A percentile compares a stretch with the other conserved stretches of the same genome.
These are phyloP conservation scores for Aspergillus brasiliensis DNA, from an alignment of 2,329 filamentous ascomycete genomes.

Conservation along the genomic window DNA sequence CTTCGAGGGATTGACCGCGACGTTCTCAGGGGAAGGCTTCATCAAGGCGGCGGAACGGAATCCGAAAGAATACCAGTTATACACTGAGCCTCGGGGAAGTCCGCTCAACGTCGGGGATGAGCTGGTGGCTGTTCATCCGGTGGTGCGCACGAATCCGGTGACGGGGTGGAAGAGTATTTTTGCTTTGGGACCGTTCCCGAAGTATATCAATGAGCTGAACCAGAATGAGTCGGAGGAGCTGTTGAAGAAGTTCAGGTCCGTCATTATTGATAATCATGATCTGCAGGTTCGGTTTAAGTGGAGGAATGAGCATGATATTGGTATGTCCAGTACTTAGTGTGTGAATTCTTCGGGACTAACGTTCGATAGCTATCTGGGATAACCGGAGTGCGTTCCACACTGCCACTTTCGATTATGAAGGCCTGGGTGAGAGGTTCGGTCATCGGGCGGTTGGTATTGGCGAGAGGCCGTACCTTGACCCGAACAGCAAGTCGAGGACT, in stretches of 20 bases:
- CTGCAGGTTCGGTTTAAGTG: conserved; percentile 44
- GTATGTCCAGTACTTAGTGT: conserved; percentile 19
- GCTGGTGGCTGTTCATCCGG: conserved; percentile 50
- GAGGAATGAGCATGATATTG: conserved; percentile 47
- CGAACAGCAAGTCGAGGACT: conserved; percentile 34
- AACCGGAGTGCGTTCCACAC: conserved; percentile 60
- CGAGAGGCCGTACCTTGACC: conserved; percentile 58
- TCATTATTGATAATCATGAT: conserved; percentile 47
- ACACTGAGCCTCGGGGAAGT: conserved; percentile 46
- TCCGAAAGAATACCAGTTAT: conserved; percentile 28
- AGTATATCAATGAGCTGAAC: conserved; percentile 37
- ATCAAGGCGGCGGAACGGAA: conserved; percentile 34
- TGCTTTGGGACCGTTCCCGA: conserved; percentile 33
- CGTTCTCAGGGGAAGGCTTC: conserved; percentile 34
- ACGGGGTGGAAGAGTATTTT: conserved; percentile 45
- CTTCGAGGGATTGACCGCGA: conserved; percentile 44
- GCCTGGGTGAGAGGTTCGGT: conserved; percentile 52
- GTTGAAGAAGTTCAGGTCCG: conserved; percentile 37
- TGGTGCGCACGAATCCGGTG: conserved; percentile 57
- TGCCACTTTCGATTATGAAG: conserved; percentile 56
- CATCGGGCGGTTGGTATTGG: conserved; percentile 56
- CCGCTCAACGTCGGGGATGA: conserved; percentile 60
- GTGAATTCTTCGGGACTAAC: not conserved
- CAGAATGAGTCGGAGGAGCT: conserved; percentile 37
- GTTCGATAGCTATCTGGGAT: conserved; percentile 56